Evolutionary conservation across 441 rosid genomes (phyloP), one percentile per base, ranked within the genome.

Genomic region (Aquilaria agallochum): DNA sequence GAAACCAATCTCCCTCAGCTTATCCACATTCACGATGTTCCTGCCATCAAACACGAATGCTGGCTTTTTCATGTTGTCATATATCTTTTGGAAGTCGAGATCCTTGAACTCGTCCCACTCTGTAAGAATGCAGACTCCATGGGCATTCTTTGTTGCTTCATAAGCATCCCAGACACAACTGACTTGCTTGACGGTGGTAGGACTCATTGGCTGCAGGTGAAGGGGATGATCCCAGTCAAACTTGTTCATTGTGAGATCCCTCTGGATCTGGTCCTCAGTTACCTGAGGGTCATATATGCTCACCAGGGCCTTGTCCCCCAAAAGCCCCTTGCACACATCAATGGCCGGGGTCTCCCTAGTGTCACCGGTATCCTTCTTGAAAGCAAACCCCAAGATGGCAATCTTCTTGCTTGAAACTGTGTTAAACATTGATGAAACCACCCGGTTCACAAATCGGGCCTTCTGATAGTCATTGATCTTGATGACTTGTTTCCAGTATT

Each of bases 271-370:
- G 50, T 94, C 97, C 67, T 80, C 87, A 0, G 94, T 81, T 49
- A 94, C 99, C 80, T 94, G 99, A 27, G 97, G 97, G 61, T 94
- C 97, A 56, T 91, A 94, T 55, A 94, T 91, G 83, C 95, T 89
- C 79, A 94, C 62, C 63, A 58, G 69, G 30, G 99, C 99, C 70
- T 85, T 94, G 76, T 94, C 98, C 11, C 95, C 96, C 78, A 91
- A 67, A 53, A 94, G 77, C 27, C 98, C 98, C 78, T 90, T 85
- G 92, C 97, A 90, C 48, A 94, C 97, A 58, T 94, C 98, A 55
- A 91, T 94, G 56, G 97, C 96, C 0, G 97, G 96, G 12, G 97
- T 90, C 79, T 93, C 96, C 65, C 98, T 74, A 0, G 98, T 93
- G 79, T 93, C 98, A 33, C 98, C 97, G 0, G 97, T 90, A 71